A percentile compares a stretch with the other conserved stretches of the same genome.
These are phyloP conservation scores for Talaromyces funiculosus DNA, from an alignment of 2,329 filamentous ascomycete species.

Conservation along the genomic window DNA sequence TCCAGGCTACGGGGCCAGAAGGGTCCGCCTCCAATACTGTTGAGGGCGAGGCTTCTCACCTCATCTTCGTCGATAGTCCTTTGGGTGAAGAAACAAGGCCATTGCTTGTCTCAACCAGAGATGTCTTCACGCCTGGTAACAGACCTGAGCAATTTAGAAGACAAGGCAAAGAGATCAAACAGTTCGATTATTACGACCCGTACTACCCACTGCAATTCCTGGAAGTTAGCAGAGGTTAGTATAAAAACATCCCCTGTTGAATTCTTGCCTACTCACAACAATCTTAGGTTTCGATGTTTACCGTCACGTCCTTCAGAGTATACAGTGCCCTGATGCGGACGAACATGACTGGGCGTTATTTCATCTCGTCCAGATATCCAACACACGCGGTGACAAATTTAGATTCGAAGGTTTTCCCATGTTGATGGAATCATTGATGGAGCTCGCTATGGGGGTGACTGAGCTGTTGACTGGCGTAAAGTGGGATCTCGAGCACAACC, in stretches of 20 bases:
- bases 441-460: constrained; percentile 74
- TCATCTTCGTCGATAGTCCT: constrained; percentile 27
- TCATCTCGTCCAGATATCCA: constrained; percentile 91
- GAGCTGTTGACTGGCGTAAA: constrained; percentile 73
- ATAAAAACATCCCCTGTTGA: not conserved
- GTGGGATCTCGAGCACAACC: constrained; percentile 72
- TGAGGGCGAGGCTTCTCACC: constrained; percentile 21
- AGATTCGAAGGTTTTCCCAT: constrained; percentile 88
- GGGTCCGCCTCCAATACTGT: constrained; percentile 23
- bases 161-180: constrained; percentile 27
- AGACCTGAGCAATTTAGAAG: constrained; percentile 33
- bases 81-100: constrained; percentile 33
- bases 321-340: constrained; percentile 70
- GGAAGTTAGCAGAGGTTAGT: constrained; percentile 33
- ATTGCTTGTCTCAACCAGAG: constrained; percentile 36
- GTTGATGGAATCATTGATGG: constrained; percentile 79
- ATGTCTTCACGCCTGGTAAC: constrained; percentile 40
- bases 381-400: constrained; percentile 90
- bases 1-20: constrained; percentile 16
- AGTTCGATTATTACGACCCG: constrained; percentile 35
- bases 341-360: constrained; percentile 93
- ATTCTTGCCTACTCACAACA: constrained; percentile 3
- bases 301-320: constrained; percentile 73
- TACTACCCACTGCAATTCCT: constrained; percentile 33
- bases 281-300: constrained; percentile 62